phyloP scores from a whole-genome alignment of 2,329 filamentous ascomycete species.

The Lachnellula hyalina region DNA sequence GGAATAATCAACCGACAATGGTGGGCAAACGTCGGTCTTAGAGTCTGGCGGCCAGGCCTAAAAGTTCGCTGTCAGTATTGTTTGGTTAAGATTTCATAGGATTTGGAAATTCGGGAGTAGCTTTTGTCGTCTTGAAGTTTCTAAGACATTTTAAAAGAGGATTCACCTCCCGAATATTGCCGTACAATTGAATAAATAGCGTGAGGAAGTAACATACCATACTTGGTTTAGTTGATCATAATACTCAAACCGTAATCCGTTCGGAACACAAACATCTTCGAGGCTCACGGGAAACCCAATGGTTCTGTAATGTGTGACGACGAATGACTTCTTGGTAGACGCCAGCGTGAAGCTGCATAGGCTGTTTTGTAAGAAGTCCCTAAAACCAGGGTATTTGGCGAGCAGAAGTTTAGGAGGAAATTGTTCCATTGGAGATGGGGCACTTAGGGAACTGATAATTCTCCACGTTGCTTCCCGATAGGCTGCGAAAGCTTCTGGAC shows the following conservation, averaged over 20 bases:
- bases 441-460: slow-evolving; percentile 37
- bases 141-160: slow-evolving; percentile 23
- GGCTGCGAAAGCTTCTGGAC: slow-evolving; percentile 38
- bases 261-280: slow-evolving; percentile 24
- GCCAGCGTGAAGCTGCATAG: slow-evolving; percentile 23
- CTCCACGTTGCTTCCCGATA: slow-evolving; percentile 51
- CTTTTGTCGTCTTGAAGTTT: neutral
- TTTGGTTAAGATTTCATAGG: too few species aligned
- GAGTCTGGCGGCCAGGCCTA: neutral
- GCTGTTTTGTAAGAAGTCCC: slow-evolving; percentile 1
- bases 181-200: too few species aligned
- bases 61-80: too few species aligned
- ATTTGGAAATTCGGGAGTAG: too few species aligned
- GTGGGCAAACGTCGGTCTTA: slow-evolving; percentile 29
- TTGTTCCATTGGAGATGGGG: slow-evolving; percentile 12
- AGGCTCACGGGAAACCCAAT: slow-evolving; percentile 26
- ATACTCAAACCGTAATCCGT: slow-evolving; percentile 27
- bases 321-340: slow-evolving; percentile 30
- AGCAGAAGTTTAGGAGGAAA: slow-evolving; percentile 9
- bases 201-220: too few species aligned
- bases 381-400: slow-evolving; percentile 16
- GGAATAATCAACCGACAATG: slow-evolving; percentile 33
- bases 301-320: slow-evolving; percentile 31
- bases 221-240: slow-evolving; percentile 22
- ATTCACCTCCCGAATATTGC: too few species aligned